Percentiles rank a stretch among this genome's conserved stretches.
Conservation (phyloP, 768 basidiomycete genomes). For the Tremella mesenterica region DNA sequence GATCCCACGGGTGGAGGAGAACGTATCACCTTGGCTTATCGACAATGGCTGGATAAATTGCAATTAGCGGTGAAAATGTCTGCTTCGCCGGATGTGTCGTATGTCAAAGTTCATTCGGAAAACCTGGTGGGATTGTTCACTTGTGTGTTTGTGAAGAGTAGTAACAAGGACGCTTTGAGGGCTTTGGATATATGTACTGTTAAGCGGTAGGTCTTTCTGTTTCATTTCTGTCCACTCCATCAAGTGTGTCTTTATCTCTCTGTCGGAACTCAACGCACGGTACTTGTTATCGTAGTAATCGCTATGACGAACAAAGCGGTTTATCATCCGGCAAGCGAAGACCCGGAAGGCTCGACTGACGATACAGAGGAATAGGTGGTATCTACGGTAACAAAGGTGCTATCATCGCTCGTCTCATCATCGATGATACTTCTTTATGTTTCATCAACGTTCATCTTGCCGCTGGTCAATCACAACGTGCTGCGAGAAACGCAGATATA, state of each 20-base stretch:
- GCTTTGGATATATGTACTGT: constrained; percentile 69
- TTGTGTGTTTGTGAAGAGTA: constrained; percentile 58
- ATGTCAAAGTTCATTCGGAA: constrained; percentile 73
- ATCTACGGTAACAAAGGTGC: constrained; percentile 96
- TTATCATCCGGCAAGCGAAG: no score
- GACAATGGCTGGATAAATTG: constrained; percentile 77
- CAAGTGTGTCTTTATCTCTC: background rate
- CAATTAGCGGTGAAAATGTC: constrained; percentile 61
- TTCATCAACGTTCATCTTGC: constrained; percentile 96
- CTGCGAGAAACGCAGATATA: constrained; percentile 76
- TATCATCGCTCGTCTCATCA: constrained; percentile 73
- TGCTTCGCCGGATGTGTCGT: constrained; percentile 66
- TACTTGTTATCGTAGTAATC: no score
- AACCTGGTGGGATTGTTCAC: constrained; percentile 83
- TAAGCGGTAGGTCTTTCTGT: constrained; percentile 49
- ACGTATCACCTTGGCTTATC: constrained; percentile 77
- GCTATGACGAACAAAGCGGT: no score
- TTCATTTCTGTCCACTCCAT: background rate
- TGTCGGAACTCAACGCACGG: no score
- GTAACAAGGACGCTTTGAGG: constrained; percentile 55
- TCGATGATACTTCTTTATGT: constrained; percentile 88
- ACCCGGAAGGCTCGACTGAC: background rate
- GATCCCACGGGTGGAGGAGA: constrained; percentile 55
- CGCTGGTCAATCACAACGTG: constrained; percentile 69
- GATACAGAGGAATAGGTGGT: constrained; percentile 69